Percentiles rank a stretch among this genome's conserved stretches.
Conservation (phyloP, 371 early-diverging fungal genomes). For the Zancudomyces culisetae region DNA sequence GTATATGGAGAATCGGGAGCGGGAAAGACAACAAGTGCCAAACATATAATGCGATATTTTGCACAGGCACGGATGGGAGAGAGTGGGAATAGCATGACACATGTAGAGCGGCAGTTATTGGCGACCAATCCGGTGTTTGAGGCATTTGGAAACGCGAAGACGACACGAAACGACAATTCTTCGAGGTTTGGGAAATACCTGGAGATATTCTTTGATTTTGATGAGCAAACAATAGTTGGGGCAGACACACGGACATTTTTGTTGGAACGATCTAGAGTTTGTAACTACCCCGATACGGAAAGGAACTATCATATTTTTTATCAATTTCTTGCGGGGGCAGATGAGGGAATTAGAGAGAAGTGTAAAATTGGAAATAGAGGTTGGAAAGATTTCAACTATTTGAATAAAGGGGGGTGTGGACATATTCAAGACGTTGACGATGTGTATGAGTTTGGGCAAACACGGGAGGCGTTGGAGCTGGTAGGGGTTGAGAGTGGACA, state of each 20-base stretch:
- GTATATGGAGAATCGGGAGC: constrained; percentile 98
- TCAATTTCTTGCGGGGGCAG: constrained; percentile 79
- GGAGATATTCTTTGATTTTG: constrained; percentile 64
- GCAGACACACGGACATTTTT: constrained; percentile 94
- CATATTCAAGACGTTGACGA: constrained; percentile 72
- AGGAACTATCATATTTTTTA: constrained; percentile 99
- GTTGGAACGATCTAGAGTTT: constrained; percentile 92
- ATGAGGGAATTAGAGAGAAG: constrained; percentile 54
- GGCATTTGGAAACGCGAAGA: constrained; percentile 99
- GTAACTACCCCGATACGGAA: constrained; percentile 79
- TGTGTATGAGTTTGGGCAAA: constrained; percentile 69
- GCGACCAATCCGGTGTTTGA: constrained; percentile 98
- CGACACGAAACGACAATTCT: constrained; percentile 95
- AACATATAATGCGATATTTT: constrained; percentile 96
- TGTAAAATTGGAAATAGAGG: constrained; percentile 42
- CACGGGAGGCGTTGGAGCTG: constrained; percentile 63
- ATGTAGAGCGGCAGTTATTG: constrained; percentile 53
- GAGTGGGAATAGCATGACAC: constrained; percentile 11
- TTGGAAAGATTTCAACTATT: constrained; percentile 62
- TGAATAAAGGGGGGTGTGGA: constrained; percentile 25
- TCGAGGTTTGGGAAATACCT: constrained; percentile 99
- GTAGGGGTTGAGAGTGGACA: constrained; percentile 68
- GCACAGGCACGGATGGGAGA: constrained; percentile 38
- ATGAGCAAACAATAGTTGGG: constrained; percentile 67
- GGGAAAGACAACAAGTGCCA: constrained; percentile 91